Percentiles rank a stretch among this genome's conserved stretches.
These are phyloP conservation scores for Amphirosellinia nigrospora DNA, from an alignment of 495 filamentous ascomycete species.

Conservation along the genomic window DNA sequence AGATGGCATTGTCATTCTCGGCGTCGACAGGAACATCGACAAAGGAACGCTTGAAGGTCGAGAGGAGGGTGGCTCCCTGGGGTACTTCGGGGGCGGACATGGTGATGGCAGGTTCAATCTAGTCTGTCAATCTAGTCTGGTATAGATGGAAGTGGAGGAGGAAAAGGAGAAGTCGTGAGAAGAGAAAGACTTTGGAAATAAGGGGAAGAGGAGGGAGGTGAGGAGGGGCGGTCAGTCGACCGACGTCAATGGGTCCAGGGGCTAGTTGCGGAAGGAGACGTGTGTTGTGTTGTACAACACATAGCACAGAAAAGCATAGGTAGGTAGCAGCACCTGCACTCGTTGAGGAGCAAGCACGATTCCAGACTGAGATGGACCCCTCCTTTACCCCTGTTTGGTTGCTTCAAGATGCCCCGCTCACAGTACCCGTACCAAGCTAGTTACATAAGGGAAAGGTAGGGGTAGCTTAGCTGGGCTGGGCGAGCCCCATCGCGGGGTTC, in stretches of 20 bases:
- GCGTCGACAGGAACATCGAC: slow-evolving; percentile 76
- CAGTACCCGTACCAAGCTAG: background rate
- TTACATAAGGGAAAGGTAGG: background rate
- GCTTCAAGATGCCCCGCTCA: slow-evolving; percentile 8
- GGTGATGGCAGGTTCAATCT: slow-evolving; percentile 28
- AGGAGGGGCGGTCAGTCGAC: slow-evolving; percentile 19
- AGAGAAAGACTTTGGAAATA: background rate
- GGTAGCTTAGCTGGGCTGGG: background rate
- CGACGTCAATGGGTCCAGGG: slow-evolving; percentile 19
- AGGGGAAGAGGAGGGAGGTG: slow-evolving; percentile 4
- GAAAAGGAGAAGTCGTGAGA: background rate
- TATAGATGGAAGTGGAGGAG: slow-evolving; percentile 3
- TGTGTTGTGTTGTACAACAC: background rate
- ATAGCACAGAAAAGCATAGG: background rate
- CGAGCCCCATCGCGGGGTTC: background rate
- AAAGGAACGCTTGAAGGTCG: slow-evolving; percentile 83
- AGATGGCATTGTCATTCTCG: slow-evolving; percentile 74
- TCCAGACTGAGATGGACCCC: slow-evolving; percentile 16
- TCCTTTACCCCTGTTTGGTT: slow-evolving; percentile 9
- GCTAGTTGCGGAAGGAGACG: slow-evolving; percentile 2
- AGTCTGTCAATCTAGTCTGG: background rate
- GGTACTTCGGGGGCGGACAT: slow-evolving; percentile 56
- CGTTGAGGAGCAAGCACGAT: background rate
- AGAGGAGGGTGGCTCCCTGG: slow-evolving; percentile 78
- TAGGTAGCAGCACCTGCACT: too few species aligned